These are phyloP conservation scores for Fragaria iinumae DNA, from an alignment of 306 rosid genomes.

Conservation along the genomic window DNA sequence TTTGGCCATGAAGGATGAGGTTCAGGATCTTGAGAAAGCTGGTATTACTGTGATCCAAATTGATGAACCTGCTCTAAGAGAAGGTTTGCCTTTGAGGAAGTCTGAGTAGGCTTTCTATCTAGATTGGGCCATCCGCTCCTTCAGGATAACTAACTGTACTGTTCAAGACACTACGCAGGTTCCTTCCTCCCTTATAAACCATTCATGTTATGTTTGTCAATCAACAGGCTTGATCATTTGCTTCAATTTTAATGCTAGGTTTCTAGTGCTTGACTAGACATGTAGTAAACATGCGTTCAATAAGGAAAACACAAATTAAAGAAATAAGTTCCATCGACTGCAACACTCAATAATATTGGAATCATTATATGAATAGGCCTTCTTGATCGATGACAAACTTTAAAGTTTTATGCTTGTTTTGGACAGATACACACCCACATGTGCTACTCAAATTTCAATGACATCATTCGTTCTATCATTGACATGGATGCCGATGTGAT, in stretches of 20 bases:
- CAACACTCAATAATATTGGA: not conserved
- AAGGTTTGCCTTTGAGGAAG: conserved; percentile 77
- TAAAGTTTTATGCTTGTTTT: conserved; percentile 9
- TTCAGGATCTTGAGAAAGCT: conserved; percentile 84
- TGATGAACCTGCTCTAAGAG: conserved; percentile 89
- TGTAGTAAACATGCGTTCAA: not conserved
- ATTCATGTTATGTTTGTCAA: not conserved
- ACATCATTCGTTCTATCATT: conserved; percentile 78
- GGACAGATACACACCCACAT: conserved; percentile 85
- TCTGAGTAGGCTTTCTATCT: conserved; percentile 73
- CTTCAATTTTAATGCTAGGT: not conserved
- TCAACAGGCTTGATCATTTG: not conserved
- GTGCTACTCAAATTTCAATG: conserved; percentile 89
- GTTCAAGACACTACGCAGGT: conserved; percentile 79
- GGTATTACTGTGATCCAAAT: conserved; percentile 76
- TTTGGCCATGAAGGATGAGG: conserved; percentile 87
- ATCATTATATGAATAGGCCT: not conserved
- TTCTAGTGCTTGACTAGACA: not conserved
- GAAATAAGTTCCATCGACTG: not conserved
- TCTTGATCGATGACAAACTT: not conserved
- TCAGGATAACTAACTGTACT: conserved; percentile 76
- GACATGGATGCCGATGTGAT: conserved; percentile 92
- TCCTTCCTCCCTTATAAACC: conserved; percentile 20
- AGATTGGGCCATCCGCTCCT: conserved; percentile 86
- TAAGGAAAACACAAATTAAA: not conserved